A percentile compares a stretch with the other conserved stretches of the same genome.
Evolutionary conservation across 2,329 filamentous ascomycete species (phyloP).

Genomic region (Phaeomoniella chlamydospora): DNA sequence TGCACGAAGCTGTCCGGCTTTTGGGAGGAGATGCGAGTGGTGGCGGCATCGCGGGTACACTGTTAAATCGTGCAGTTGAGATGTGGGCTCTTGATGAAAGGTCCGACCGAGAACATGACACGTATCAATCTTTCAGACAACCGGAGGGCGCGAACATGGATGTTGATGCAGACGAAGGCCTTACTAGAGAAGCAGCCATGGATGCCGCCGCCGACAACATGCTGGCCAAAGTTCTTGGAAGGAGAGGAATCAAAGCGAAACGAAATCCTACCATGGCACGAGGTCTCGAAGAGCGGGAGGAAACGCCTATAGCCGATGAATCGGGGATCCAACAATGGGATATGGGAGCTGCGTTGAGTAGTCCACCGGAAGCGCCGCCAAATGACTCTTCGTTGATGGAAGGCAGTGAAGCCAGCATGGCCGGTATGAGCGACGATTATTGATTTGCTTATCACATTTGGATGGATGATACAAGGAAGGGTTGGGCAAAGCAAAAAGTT

Average conservation of each 20-base stretch:
- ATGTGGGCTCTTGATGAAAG: slow-evolving; percentile 28
- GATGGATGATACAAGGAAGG: not conserved
- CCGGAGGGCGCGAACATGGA: slow-evolving; percentile 9
- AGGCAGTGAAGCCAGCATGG: not conserved
- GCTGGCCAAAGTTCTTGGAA: slow-evolving; percentile 3
- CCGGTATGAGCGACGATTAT: slow-evolving; percentile 2
- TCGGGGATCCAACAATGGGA: not conserved
- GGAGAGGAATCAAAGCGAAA: slow-evolving; percentile 16
- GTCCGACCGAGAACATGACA: slow-evolving; percentile 4
- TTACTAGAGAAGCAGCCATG: slow-evolving; percentile 2
- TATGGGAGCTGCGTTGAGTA: slow-evolving; percentile 1
- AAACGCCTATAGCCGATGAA: not conserved
- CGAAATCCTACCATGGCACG: not conserved
- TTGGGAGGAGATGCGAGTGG: slow-evolving; percentile 31
- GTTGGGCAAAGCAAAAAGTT: not conserved
- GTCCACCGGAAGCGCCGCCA: not conserved
- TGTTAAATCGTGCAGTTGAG: slow-evolving; percentile 28
- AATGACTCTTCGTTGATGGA: not conserved
- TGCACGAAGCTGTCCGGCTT: slow-evolving; percentile 56
- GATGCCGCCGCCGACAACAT: slow-evolving; percentile 1
- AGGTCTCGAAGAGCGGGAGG: not conserved
- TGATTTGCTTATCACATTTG: not conserved
- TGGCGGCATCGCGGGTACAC: slow-evolving; percentile 29
- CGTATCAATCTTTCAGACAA: slow-evolving; percentile 2
- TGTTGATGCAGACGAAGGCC: slow-evolving; percentile 8